Evolutionary conservation across 2,329 filamentous ascomycete genomes (phyloP), one percentile per base, ranked within the genome.

Genomic region (Penicillium sp.): DNA sequence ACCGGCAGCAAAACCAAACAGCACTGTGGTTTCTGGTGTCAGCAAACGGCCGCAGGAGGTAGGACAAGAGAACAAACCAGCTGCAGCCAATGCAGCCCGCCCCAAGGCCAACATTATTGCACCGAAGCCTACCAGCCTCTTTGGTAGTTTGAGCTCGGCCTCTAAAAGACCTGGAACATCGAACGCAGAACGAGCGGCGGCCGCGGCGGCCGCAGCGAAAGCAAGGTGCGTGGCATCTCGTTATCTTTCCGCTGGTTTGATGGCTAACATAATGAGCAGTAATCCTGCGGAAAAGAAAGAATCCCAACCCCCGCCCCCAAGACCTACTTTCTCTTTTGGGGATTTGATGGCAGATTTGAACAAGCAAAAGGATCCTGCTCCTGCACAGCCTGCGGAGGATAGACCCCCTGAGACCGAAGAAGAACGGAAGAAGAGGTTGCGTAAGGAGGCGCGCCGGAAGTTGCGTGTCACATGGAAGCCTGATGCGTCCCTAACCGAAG

Each of bases 381-480:
- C 65, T 12, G 79, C n/a, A n/a, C n/a, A 81, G 59, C 69, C 74
- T 2, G 69, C 75, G 32, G 77, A 79, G 50, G 72, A 78, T 29
- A 61, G 65, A 5, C 75, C 78, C 1, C 74, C 75, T 0, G 81
- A 84, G 63, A 83, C 79, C 0, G 71, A 77, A 44, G 80, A 83
- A 60, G 75, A 83, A 59, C 79, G 74, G 45, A 62, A 72, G 19
- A 82, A 78, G 64, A 75, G 81, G 24, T 63, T 82, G 2, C 74
- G 79, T 8, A 84, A 83, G 56, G 81, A 84, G 60, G 73, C 75
- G 43, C 75, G 81, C 32, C 75, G 80, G 33, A 80, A 79, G 55
- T 64, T 84, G 29, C 77, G 79, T 17, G 81, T 84, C 5, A 74
- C 70, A 7, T 84, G 80, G 74, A 82, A 79, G 53, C 72, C 76